Evolutionary conservation across 2,329 filamentous ascomycete genomes (phyloP).

Genomic region (Neobulgaria alba): DNA sequence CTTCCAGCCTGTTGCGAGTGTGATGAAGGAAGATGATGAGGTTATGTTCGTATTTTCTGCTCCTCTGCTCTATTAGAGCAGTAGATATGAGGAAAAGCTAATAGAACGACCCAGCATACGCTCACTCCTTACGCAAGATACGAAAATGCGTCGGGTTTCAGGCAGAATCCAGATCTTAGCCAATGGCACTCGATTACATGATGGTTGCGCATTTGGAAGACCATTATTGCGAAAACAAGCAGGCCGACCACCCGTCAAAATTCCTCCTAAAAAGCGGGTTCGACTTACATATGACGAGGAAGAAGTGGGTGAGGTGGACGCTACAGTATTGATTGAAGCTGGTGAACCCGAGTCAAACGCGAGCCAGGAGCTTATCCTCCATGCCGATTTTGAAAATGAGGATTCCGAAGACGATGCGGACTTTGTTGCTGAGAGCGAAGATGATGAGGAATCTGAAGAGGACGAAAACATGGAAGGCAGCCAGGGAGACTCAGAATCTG

Average conservation of each 20-base stretch:
- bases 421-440: conserved; percentile 17
- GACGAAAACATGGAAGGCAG: conserved; percentile 18
- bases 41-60: conserved; percentile 52
- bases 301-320: conserved; percentile 31
- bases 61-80: no score
- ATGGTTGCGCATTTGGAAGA: conserved; percentile 77
- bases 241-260: conserved; percentile 56
- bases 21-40: conserved; percentile 77
- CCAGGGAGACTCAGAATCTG: background rate
- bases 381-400: conserved; percentile 31
- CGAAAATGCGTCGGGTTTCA: conserved; percentile 61
- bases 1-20: conserved; percentile 60
- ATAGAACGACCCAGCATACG: conserved; percentile 75
- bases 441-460: conserved; percentile 23
- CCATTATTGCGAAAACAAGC: conserved; percentile 53
- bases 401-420: conserved; percentile 26
- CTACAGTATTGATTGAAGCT: conserved; percentile 19
- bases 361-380: conserved; percentile 16
- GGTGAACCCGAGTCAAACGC: conserved; percentile 27
- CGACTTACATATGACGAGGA: conserved; percentile 38
- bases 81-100: no score
- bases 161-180: conserved; percentile 74
- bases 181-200: conserved; percentile 73
- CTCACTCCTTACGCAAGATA: conserved; percentile 65
- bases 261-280: conserved; percentile 65